Evolutionary conservation across 2,329 filamentous ascomycete genomes (phyloP).

Genomic region (Neopestalotiopsis rosae): DNA sequence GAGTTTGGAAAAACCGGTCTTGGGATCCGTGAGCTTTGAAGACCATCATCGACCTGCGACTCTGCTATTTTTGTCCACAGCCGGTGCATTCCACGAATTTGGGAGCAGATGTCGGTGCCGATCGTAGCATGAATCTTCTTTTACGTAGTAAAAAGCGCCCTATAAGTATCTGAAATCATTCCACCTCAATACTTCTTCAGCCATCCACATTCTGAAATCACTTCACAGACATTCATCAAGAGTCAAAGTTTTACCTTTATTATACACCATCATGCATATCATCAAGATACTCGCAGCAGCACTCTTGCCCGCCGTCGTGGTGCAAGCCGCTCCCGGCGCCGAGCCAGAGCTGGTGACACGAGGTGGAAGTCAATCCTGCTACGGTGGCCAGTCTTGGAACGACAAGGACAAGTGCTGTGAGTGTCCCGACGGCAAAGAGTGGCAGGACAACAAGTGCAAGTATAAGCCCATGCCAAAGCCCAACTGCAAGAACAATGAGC

Average conservation of each 20-base stretch:
- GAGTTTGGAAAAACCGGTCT: not conserved
- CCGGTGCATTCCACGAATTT: not conserved
- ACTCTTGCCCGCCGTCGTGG: not conserved
- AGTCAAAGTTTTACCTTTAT: not conserved
- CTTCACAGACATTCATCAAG: too few relatives aligned
- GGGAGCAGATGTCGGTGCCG: not conserved
- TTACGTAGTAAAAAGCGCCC: not conserved
- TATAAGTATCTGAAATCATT: not conserved
- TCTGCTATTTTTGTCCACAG: not conserved
- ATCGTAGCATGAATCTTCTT: not conserved
- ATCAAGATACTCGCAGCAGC: not conserved
- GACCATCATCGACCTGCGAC: not conserved
- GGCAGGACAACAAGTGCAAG: slow-evolving; percentile 11
- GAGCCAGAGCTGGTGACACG: not conserved
- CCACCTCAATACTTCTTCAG: not conserved
- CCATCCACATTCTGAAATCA: not conserved
- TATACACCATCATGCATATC: not conserved
- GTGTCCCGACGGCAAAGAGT: slow-evolving; percentile 14
- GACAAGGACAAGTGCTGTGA: not conserved
- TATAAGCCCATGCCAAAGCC: not conserved
- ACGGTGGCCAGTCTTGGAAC: slow-evolving; percentile 6
- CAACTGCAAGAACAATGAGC: not conserved
- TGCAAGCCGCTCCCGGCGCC: not conserved
- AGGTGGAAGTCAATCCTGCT: not conserved
- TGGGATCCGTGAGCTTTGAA: not conserved